Conservation (phyloP, 2,329 filamentous ascomycete species). For the Monilinia vaccinii-corymbosi region DNA sequence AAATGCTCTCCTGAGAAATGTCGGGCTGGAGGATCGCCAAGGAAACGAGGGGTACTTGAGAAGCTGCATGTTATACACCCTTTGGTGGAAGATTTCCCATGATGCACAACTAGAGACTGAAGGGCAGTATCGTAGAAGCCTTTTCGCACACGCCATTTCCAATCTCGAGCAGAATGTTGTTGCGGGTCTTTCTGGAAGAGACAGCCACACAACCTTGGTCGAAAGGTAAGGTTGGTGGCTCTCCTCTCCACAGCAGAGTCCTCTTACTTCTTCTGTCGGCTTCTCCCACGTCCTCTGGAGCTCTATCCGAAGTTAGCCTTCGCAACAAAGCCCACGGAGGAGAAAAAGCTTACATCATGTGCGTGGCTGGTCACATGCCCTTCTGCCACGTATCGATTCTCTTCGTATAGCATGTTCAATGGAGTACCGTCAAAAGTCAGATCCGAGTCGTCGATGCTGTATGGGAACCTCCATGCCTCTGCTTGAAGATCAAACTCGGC, state of each 20-base stretch:
- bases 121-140: neutral
- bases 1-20: neutral
- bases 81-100: too few relatives aligned
- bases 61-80: neutral
- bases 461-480: constrained; percentile 21
- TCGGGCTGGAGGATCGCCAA: neutral
- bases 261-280: neutral
- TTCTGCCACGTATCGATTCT: constrained; percentile 21
- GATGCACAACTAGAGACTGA: neutral
- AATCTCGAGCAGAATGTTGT: neutral
- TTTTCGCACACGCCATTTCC: neutral
- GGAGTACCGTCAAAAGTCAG: constrained; percentile 27
- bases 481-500: constrained; percentile 16
- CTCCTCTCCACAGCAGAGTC: neutral
- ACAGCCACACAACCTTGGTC: neutral
- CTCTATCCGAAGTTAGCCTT: neutral
- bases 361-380: constrained; percentile 6
- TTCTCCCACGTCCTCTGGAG: constrained; percentile 4
- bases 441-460: constrained; percentile 25
- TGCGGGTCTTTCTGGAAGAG: neutral
- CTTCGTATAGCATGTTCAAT: constrained; percentile 26
- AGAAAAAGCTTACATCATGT: neutral
- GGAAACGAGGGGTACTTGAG: neutral
- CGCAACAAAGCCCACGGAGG: neutral
- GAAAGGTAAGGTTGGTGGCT: neutral